These are phyloP conservation scores for Saposhnikovia divaricata DNA, from an alignment of 129 eudicot genomes.

Conservation along the genomic window DNA sequence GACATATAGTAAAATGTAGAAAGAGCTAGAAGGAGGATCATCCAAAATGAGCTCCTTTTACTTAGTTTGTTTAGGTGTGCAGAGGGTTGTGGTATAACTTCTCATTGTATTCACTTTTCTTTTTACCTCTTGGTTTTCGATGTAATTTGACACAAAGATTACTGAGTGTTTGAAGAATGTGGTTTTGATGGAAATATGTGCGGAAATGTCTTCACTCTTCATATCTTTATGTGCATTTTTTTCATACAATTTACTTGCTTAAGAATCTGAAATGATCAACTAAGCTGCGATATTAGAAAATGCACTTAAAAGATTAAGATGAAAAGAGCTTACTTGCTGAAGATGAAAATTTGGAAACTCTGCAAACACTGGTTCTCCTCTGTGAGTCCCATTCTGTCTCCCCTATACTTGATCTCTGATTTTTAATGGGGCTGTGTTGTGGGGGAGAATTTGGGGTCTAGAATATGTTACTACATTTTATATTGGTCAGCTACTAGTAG, in stretches of 20 bases:
- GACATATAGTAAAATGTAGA: slow-evolving; percentile 20
- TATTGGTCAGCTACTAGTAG: slow-evolving; percentile 21
- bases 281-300: background rate
- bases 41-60: slow-evolving; percentile 50
- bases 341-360: background rate
- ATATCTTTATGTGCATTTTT: background rate
- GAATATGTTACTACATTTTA: slow-evolving; percentile 15
- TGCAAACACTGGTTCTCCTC: slow-evolving; percentile 5
- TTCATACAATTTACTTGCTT: background rate
- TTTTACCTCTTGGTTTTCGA: background rate
- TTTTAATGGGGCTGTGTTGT: slow-evolving; percentile 11
- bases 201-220: slow-evolving; percentile 9
- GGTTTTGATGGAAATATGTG: slow-evolving; percentile 36
- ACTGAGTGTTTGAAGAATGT: slow-evolving; percentile 21
- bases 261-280: background rate
- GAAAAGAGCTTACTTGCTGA: slow-evolving; percentile 29
- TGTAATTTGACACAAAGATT: slow-evolving; percentile 36
- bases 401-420: background rate
- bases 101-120: background rate
- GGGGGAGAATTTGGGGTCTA: slow-evolving; percentile 26
- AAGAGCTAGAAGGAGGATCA: slow-evolving; percentile 45
- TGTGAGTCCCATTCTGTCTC: background rate
- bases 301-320: background rate
- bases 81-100: slow-evolving; percentile 19
- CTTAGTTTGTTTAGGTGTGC: slow-evolving; percentile 21